Evolutionary conservation across 2,329 filamentous ascomycete species (phyloP).

Genomic region (Claviceps maximensis): DNA sequence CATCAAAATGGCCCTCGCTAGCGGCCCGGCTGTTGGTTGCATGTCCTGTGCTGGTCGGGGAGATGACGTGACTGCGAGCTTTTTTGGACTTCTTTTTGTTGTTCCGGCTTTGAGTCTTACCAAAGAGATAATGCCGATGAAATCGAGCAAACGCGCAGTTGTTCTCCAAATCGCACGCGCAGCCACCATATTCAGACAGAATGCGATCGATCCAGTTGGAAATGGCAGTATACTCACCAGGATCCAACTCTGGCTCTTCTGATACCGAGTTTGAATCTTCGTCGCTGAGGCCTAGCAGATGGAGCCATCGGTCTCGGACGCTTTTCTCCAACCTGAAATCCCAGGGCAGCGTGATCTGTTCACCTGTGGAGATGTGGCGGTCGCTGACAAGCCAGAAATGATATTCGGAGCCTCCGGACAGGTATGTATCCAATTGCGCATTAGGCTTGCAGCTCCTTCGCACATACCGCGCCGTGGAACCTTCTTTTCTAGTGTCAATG

Average conservation of each 20-base stretch:
- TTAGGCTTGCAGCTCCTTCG: slow-evolving; percentile 87
- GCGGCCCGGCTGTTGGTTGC: slow-evolving; percentile 50
- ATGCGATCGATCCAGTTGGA: slow-evolving; percentile 55
- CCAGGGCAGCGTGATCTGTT: slow-evolving; percentile 53
- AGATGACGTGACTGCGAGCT: slow-evolving; percentile 40
- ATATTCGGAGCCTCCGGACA: slow-evolving; percentile 66
- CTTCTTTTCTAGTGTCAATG: slow-evolving; percentile 82
- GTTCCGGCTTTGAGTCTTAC: slow-evolving; percentile 28
- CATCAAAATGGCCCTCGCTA: slow-evolving; percentile 47
- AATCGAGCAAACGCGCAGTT: slow-evolving; percentile 54
- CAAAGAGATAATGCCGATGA: slow-evolving; percentile 40
- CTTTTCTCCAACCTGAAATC: slow-evolving; percentile 51
- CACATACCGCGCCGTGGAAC: slow-evolving; percentile 76
- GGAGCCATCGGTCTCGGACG: slow-evolving; percentile 38
- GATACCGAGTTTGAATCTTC: slow-evolving; percentile 35
- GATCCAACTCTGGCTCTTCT: slow-evolving; percentile 41
- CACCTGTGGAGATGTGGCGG: slow-evolving; percentile 52
- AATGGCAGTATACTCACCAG: slow-evolving; percentile 46
- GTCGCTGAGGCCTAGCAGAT: slow-evolving; percentile 48
- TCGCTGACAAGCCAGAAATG: slow-evolving; percentile 90
- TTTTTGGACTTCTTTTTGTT: slow-evolving; percentile 42
- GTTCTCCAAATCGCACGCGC: slow-evolving; percentile 54
- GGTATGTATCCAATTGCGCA: slow-evolving; percentile 71
- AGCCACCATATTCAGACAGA: slow-evolving; percentile 66
- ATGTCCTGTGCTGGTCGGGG: slow-evolving; percentile 48